These are phyloP conservation scores for Trypanosoma grayi DNA, from an alignment of 208 protist genomes.

Conservation along the genomic window DNA sequence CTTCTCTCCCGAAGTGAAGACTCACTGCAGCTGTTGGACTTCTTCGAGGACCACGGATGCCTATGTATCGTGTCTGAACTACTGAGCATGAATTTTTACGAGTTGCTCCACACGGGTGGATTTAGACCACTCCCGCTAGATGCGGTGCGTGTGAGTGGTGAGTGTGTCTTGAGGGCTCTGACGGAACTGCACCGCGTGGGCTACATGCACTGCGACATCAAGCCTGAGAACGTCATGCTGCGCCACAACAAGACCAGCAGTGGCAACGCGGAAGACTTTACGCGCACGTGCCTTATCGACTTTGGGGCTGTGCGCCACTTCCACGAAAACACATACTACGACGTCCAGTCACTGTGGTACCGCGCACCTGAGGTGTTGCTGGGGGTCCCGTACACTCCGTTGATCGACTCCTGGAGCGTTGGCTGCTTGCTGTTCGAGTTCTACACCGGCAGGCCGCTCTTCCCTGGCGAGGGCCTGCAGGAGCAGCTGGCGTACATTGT, in stretches of 20 bases:
- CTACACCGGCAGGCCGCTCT: conserved; percentile 92
- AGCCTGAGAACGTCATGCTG: conserved; percentile 95
- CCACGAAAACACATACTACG: conserved; percentile 95
- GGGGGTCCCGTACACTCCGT: conserved; percentile 87
- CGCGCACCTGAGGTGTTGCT: conserved; percentile 91
- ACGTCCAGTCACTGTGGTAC: conserved; percentile 95
- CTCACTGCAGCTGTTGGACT: conserved; percentile 53
- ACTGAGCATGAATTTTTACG: conserved; percentile 71
- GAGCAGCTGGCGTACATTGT: conserved; percentile 93
- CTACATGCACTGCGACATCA: conserved; percentile 97
- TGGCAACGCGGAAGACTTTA: conserved; percentile 17
- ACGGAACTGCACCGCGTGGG: conserved; percentile 58
- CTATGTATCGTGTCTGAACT: conserved; percentile 88
- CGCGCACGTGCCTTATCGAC: conserved; percentile 92
- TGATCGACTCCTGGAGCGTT: conserved; percentile 92
- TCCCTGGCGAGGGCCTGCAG: conserved; percentile 86
- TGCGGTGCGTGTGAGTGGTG: conserved; percentile 52
- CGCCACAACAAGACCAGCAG: conserved; percentile 1
- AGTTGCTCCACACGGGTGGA: conserved; percentile 44
- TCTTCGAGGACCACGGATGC: conserved; percentile 74
- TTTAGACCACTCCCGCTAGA: conserved; percentile 54
- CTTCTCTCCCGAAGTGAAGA: conserved; percentile 43
- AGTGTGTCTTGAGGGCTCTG: conserved; percentile 51
- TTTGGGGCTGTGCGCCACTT: conserved; percentile 96
- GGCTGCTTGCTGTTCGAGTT: conserved; percentile 92